phyloP scores from a whole-genome alignment of 2,329 filamentous ascomycete species.

The Lecanicillium sp. region DNA sequence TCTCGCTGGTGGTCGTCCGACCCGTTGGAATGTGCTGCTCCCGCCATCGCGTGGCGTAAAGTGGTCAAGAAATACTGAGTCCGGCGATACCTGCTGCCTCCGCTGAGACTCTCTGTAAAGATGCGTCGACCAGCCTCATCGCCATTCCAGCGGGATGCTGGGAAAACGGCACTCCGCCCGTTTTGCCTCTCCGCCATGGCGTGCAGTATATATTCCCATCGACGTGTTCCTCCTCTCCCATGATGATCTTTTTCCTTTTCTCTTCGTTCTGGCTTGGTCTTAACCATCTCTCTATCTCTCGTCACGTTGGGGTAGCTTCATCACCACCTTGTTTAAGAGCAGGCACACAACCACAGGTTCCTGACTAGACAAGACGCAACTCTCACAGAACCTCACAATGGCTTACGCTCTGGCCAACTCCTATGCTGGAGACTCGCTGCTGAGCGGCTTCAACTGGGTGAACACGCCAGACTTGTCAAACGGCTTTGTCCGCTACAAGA shows the following conservation, averaged over 20 bases:
- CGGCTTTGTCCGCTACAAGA: constrained; percentile 54
- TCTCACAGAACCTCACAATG: constrained; percentile 15
- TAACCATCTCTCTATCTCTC: neutral
- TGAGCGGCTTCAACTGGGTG: constrained; percentile 42
- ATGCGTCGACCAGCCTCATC: constrained; percentile 1
- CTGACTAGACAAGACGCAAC: neutral
- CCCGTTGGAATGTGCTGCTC: too few relatives aligned
- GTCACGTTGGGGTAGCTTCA: too few relatives aligned
- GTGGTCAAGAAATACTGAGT: neutral
- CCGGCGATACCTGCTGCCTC: neutral
- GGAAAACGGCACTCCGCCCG: neutral
- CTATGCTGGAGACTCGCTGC: constrained; percentile 33
- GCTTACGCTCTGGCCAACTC: constrained; percentile 34
- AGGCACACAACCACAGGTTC: neutral
- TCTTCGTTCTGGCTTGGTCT: neutral
- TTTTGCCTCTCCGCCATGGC: neutral
- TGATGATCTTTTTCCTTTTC: neutral
- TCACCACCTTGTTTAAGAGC: too few relatives aligned
- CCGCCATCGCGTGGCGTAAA: neutral
- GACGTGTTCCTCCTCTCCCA: neutral
- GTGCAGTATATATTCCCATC: constrained; percentile 5
- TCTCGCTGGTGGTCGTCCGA: too few relatives aligned
- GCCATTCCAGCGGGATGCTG: constrained; percentile 7
- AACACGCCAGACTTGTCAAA: constrained; percentile 51
- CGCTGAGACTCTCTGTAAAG: neutral